phyloP scores from a whole-genome alignment of 2,329 filamentous ascomycete genomes.

The Fusarium oligoseptatum region DNA sequence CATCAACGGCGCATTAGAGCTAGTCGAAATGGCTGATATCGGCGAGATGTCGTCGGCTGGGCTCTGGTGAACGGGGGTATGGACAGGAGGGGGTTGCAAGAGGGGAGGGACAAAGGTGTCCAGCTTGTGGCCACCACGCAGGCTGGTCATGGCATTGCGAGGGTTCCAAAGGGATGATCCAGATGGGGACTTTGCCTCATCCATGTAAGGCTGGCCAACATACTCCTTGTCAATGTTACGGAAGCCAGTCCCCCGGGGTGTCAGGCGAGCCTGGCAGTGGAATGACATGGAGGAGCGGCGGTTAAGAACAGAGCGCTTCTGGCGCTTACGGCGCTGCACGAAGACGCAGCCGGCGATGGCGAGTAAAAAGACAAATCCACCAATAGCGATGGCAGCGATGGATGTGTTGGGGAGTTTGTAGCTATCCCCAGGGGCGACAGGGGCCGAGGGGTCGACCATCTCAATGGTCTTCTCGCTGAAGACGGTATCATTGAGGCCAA shows the following conservation, averaged over 20 bases:
- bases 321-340: slow-evolving; percentile 61
- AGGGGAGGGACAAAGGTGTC: slow-evolving; percentile 36
- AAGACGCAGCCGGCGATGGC: slow-evolving; percentile 56
- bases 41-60: slow-evolving; percentile 47
- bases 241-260: slow-evolving; percentile 40
- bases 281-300: slow-evolving; percentile 62
- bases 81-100: slow-evolving; percentile 36
- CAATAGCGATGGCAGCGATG: slow-evolving; percentile 61
- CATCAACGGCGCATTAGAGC: slow-evolving; percentile 54
- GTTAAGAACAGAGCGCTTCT: slow-evolving; percentile 46
- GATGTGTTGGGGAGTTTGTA: slow-evolving; percentile 52
- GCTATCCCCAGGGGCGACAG: slow-evolving; percentile 14
- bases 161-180: slow-evolving; percentile 29
- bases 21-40: slow-evolving; percentile 50
- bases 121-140: slow-evolving; percentile 22
- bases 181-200: slow-evolving; percentile 36
- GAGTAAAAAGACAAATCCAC: slow-evolving; percentile 54
- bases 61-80: slow-evolving; percentile 25
- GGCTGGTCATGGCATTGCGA: slow-evolving; percentile 6
- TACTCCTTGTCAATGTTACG: slow-evolving; percentile 12
- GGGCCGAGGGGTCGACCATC: slow-evolving; percentile 51
- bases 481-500: slow-evolving; percentile 61
- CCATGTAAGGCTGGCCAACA: slow-evolving; percentile 21
- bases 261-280: slow-evolving; percentile 60
- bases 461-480: slow-evolving; percentile 54